These are phyloP conservation scores for Chenopodium quinoa DNA, from an alignment of 148 eudicot species.

Conservation along the genomic window DNA sequence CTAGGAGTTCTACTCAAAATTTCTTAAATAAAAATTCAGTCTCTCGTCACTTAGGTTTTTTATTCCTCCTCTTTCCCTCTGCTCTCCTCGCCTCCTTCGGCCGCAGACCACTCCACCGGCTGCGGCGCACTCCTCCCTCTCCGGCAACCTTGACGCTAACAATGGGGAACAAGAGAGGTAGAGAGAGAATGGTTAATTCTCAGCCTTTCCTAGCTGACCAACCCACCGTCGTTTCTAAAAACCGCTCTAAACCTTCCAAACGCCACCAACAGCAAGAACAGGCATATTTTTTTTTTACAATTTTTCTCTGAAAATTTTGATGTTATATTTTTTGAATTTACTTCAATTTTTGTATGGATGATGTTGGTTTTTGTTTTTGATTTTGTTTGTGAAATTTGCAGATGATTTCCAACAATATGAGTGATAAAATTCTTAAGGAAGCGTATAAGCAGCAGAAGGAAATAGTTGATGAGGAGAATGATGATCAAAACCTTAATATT, in stretches of 20 bases:
- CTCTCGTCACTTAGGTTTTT: too few relatives aligned
- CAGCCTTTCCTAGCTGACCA: constrained; percentile 48
- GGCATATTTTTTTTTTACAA: constrained; percentile 20
- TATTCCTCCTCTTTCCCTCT: too few relatives aligned
- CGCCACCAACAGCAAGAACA: constrained; percentile 55
- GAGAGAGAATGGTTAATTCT: constrained; percentile 50
- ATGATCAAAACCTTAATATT: constrained; percentile 25
- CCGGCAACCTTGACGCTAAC: too few relatives aligned
- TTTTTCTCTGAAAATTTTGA: neutral
- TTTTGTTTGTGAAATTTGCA: constrained; percentile 17
- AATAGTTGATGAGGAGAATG: constrained; percentile 56
- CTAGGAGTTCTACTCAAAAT: too few relatives aligned
- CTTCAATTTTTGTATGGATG: neutral
- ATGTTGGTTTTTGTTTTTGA: neutral
- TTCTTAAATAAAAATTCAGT: too few relatives aligned
- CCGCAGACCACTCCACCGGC: too few relatives aligned
- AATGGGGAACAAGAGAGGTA: constrained; percentile 54
- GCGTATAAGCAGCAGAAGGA: constrained; percentile 83
- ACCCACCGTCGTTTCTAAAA: constrained; percentile 35
- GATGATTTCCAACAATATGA: constrained; percentile 59
- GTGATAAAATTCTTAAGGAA: constrained; percentile 74
- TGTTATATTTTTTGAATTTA: neutral
- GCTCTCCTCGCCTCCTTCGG: too few relatives aligned
- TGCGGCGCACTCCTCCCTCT: too few relatives aligned
- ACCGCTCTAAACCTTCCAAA: constrained; percentile 53